Conservation (phyloP, 345 rosid genomes). For the Moringa oleifera region DNA sequence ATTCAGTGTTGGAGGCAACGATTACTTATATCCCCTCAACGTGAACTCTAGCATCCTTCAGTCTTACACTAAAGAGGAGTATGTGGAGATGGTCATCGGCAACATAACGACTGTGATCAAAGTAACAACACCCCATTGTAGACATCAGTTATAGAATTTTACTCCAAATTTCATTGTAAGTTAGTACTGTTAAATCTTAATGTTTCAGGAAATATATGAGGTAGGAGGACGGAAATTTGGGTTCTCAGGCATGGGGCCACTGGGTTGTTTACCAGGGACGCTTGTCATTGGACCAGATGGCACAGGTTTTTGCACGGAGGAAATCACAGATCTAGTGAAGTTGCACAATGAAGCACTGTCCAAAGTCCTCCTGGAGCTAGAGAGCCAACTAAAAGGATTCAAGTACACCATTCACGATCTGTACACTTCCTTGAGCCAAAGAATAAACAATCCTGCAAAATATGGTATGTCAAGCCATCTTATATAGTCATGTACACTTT, state of each 20-base stretch:
- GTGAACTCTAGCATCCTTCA: conserved; percentile 18
- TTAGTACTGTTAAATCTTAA: too few species aligned
- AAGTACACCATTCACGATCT: conserved; percentile 25
- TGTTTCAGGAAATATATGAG: conserved; percentile 32
- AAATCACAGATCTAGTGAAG: conserved; percentile 11
- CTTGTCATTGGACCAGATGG: conserved; percentile 3
- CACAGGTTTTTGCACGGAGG: conserved; percentile 19
- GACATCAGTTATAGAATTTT: too few species aligned
- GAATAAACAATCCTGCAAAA: conserved; percentile 28
- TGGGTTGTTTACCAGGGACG: conserved; percentile 27
- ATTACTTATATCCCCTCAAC: conserved; percentile 12
- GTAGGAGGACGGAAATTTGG: conserved; percentile 47
- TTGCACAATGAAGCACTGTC: conserved; percentile 26
- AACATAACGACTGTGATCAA: conserved; percentile 24
- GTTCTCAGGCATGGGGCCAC: conserved; percentile 17
- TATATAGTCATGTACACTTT: too few species aligned
- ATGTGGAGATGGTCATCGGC: conserved; percentile 25
- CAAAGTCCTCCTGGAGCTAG: conserved; percentile 8
- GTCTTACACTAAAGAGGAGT: conserved; percentile 17
- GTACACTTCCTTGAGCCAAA: conserved; percentile 17
- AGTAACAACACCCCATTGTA: conserved; percentile 19
- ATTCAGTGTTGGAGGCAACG: conserved; percentile 37
- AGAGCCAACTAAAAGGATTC: conserved; percentile 28
- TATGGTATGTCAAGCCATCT: conserved; percentile 19
- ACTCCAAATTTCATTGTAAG: too few species aligned